A percentile compares a stretch with the other conserved stretches of the same genome.
These are phyloP conservation scores for Arxiozyma telluris DNA, from an alignment of 1,139 yeast species.

Conservation along the genomic window DNA sequence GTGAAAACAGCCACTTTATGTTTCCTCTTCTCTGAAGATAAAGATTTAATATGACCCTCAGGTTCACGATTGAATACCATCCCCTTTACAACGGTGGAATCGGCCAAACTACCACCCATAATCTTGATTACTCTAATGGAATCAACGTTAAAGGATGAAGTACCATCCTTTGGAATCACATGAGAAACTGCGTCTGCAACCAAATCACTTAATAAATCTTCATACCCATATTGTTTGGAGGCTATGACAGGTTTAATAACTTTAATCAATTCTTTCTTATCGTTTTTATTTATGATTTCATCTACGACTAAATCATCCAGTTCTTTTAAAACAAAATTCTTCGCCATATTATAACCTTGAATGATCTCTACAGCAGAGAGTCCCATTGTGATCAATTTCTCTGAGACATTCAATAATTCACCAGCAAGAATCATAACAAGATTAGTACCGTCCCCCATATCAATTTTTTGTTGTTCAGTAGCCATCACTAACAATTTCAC, in stretches of 20 bases:
- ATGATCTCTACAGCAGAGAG: constrained; percentile 81
- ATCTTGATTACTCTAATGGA: constrained; percentile 90
- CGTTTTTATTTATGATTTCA: constrained; percentile 48
- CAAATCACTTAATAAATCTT: constrained; percentile 62
- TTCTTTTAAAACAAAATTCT: constrained; percentile 58
- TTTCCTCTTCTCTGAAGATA: constrained; percentile 34
- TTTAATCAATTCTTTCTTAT: constrained; percentile 53
- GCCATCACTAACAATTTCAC: constrained; percentile 95
- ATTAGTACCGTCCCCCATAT: constrained; percentile 74
- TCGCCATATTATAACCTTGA: constrained; percentile 83
- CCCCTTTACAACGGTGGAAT: constrained; percentile 80
- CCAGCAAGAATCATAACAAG: constrained; percentile 79
- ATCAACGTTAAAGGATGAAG: constrained; percentile 71
- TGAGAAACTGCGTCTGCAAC: constrained; percentile 82
- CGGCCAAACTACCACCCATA: constrained; percentile 77
- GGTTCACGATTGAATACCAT: constrained; percentile 98
- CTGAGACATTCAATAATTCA: constrained; percentile 75
- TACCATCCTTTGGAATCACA: constrained; percentile 53
- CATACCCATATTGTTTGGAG: constrained; percentile 88
- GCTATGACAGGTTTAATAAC: constrained; percentile 82
- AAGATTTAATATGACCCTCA: constrained; percentile 73
- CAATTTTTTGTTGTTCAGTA: constrained; percentile 90
- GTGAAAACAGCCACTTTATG: constrained; percentile 90
- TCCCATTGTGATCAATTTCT: constrained; percentile 75
- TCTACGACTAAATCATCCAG: constrained; percentile 61